Conservation (phyloP, 192 early-diverging fungal genomes). For the Glomus cerebriforme region DNA sequence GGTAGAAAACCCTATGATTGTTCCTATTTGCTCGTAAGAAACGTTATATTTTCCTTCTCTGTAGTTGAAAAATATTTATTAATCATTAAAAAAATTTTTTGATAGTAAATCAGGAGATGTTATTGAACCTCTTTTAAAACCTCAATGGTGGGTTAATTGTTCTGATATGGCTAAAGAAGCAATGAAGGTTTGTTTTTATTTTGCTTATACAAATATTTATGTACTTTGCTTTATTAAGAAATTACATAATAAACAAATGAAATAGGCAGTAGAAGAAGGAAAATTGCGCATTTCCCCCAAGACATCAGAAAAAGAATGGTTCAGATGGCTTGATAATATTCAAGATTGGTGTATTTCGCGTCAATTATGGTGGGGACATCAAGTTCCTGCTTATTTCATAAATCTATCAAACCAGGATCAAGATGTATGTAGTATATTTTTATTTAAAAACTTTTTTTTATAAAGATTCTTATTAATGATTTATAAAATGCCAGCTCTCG, state of each 20-base stretch:
- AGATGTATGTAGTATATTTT: slow-evolving; percentile 35
- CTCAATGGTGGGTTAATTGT: slow-evolving; percentile 99
- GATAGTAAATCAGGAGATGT: slow-evolving; percentile 81
- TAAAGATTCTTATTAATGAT: not conserved
- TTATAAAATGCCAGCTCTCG: not conserved
- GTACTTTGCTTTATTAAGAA: not conserved
- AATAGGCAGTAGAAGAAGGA: slow-evolving; percentile 73
- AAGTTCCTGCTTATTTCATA: slow-evolving; percentile 94
- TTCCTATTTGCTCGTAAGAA: slow-evolving; percentile 79
- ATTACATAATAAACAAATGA: not conserved
- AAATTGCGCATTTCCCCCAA: slow-evolving; percentile 82
- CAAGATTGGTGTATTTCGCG: slow-evolving; percentile 99
- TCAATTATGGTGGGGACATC: slow-evolving; percentile 99
- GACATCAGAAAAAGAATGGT: slow-evolving; percentile 92
- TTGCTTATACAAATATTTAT: not conserved
- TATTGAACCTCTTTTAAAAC: slow-evolving; percentile 97
- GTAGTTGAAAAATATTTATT: not conserved
- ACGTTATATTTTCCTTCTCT: not conserved
- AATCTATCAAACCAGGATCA: slow-evolving; percentile 66
- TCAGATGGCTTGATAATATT: slow-evolving; percentile 93
- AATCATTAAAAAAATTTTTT: not conserved
- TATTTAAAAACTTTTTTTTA: not conserved
- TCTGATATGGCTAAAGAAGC: slow-evolving; percentile 85
- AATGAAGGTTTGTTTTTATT: slow-evolving; percentile 43
- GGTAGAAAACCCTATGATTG: slow-evolving; percentile 88